Base-by-base conservation (phyloP, 75 land plant genomes). In the Pinus taeda region DNA sequence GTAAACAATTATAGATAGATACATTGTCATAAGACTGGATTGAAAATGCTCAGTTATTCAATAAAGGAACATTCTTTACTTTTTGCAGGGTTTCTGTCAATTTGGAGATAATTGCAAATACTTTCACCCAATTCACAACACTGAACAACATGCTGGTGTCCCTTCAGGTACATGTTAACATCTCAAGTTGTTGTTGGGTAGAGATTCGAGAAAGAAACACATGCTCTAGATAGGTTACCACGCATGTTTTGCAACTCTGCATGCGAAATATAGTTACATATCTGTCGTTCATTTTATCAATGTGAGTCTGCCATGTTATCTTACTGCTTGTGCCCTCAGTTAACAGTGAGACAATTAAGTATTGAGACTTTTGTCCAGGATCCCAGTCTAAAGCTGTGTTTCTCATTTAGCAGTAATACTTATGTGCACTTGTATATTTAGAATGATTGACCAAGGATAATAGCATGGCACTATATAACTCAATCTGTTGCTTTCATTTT, bases 71-170 rank as follows among this genome's bases (percentile, higher is more conserved):
- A 62, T 67, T 67, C 21, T 20, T 67, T 39, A 24, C 13, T 17
- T 39, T 67, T 69, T 56, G 57, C 70, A 92, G 94, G 92, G 90
- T 7, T 77, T 81, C 75, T 92, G 94, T 82, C 90, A 81, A 59
- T 90, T 82, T 76, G 90, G 90, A 6, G 85, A 88, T 78, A 78
- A 82, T 75, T 92, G 94, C 60, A 92, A 79, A 75, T 92, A 83
- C 77, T 77, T 78, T 57, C 94, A 92, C 81, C 92, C 90, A 22
- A 80, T 76, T 76, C 86, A 71, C 57, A 73, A 74, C 13, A 2
- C 70, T 11, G 76, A 74, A 57, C 45, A 78, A 24, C 66, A 8
- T 60, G 37, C 67, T 64, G 82, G 59, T 65, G 66, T 70, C 36
- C 14, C 60, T 6, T 57, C 81, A 75, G 80, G 84, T 78, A 60